Conservation (phyloP, 352 stramenopile genomes). For the Phytophthora pluvialis region DNA sequence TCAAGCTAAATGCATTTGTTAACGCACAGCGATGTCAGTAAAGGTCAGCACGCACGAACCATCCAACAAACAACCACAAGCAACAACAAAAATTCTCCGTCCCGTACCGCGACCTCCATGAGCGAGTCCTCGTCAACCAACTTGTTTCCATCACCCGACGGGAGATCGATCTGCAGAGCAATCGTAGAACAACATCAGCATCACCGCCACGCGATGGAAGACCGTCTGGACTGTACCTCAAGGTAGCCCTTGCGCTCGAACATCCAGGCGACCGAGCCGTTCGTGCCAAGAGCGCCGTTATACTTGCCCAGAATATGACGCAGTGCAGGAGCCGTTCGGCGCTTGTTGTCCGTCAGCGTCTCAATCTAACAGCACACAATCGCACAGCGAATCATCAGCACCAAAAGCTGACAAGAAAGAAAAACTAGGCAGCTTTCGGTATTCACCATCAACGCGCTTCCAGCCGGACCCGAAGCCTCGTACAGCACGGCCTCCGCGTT, state of each 20-base stretch:
- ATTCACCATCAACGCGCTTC: constrained; percentile 74
- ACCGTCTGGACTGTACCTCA: constrained; percentile 43
- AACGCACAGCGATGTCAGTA: not conserved
- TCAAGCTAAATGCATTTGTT: constrained; percentile 52
- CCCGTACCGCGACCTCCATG: constrained; percentile 72
- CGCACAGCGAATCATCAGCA: not conserved
- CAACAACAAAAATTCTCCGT: not conserved
- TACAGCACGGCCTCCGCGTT: constrained; percentile 84
- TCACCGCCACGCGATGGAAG: not conserved
- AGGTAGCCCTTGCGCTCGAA: constrained; percentile 87
- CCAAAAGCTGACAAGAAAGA: not conserved
- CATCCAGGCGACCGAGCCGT: constrained; percentile 84
- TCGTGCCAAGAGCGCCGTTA: constrained; percentile 71
- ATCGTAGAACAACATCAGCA: constrained; percentile 4
- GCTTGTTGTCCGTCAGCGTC: constrained; percentile 86
- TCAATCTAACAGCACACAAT: constrained; percentile 59
- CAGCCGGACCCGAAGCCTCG: constrained; percentile 71
- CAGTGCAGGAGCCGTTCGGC: constrained; percentile 78
- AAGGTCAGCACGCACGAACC: constrained; percentile 5
- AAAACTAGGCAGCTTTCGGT: not conserved
- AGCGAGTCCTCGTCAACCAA: constrained; percentile 70
- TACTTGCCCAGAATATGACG: constrained; percentile 80
- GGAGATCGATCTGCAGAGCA: constrained; percentile 48
- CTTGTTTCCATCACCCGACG: constrained; percentile 19
- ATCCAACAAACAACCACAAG: not conserved